Base-by-base conservation (phyloP, 441 rosid genomes). In the Croton laevigatus region DNA sequence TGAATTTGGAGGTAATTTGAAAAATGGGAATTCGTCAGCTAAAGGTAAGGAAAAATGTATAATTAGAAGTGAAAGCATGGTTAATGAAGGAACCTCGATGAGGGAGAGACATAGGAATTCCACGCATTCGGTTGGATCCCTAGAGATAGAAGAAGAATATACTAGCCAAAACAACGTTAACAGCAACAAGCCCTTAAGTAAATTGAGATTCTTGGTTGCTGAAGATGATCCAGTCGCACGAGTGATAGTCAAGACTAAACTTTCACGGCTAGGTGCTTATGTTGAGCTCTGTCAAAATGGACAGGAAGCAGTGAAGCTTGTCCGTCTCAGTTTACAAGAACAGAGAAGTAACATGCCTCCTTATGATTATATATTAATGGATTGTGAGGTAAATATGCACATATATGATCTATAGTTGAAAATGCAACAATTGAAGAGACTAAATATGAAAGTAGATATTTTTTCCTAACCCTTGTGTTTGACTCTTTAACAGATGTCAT, bases 321-420 rank as follows among this genome's bases (percentile, higher is more conserved):
- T 94, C n/a, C 69, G 74, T 38, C 62, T 59, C 6, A 75, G 78
- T 71, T 67, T 91, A 7, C 71, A 20, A 13, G 70, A 73, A 64
- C 81, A 73, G 68, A 66, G 45, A n/a, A 46, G 77, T 34, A 44
- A 22, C 17, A 37, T 45, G 71, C 81, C 68, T 66, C 95, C 94
- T 36, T 89, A 83, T 54, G 89, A 89, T 74, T 89, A 71, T 71
- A 80, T 93, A 67, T 55, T 93, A 51, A 93, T 91, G 96, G 98
- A 93, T 45, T 91, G 96, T 49, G 77, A 87, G 94, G 97, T 94
- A 83, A 22, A 36, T 22, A 7, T 11, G 12, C 10, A 22, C 0
- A 27, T 27, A 1, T 3, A 3, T 53, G 6, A 17, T n/a, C 23
- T 52, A 20, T 7, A 27, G 32, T 19, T 19, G 9, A 53, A 40